Conservation (phyloP, 176 grass and related monocot genomes). For the Oryza rufipogon region DNA sequence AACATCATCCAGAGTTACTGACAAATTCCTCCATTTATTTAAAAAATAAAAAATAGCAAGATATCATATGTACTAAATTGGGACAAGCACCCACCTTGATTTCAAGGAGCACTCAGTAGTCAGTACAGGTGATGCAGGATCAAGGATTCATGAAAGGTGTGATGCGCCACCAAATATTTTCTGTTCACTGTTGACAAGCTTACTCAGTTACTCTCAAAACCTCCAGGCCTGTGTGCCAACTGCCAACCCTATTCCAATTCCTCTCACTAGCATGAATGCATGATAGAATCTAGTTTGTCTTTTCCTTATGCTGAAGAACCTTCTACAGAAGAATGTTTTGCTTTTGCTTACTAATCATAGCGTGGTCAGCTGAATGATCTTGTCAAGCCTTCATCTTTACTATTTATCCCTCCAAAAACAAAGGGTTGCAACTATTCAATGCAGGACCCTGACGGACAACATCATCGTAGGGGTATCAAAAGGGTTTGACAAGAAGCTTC, state of each 20-base stretch:
- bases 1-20: not conserved
- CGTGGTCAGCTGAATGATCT: conserved; percentile 1
- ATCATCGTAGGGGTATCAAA: conserved; percentile 91
- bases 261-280: not conserved
- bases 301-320: not conserved
- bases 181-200: not conserved
- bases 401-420: conserved; percentile 26
- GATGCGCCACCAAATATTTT: not conserved
- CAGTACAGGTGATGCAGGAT: not conserved
- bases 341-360: not conserved
- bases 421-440: conserved; percentile 30
- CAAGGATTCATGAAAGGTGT: not conserved
- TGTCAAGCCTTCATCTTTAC: not conserved
- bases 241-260: not conserved
- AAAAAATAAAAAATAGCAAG: not conserved
- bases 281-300: not conserved
- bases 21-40: not conserved
- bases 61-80: not conserved
- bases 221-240: not conserved
- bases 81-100: not conserved
- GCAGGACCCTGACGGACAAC: conserved; percentile 90
- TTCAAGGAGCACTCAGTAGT: not conserved
- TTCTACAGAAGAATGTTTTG: not conserved
- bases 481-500: conserved; percentile 92
- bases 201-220: not conserved